Base-by-base conservation (phyloP, 192 early-diverging fungal species). In the Coemansia umbellata region DNA sequence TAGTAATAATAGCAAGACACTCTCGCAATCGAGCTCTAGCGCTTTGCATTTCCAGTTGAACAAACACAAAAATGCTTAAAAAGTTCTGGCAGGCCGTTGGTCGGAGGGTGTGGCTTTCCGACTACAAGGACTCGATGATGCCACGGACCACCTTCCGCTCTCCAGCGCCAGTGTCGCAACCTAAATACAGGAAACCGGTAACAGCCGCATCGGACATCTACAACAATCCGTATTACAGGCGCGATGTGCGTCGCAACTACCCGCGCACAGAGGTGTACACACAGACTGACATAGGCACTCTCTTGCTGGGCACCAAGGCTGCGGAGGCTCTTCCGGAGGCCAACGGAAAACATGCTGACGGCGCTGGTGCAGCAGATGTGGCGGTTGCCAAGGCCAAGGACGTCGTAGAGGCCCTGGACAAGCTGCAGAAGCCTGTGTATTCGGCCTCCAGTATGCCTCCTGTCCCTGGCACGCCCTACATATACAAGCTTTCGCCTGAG, bases 191-290 rank as follows among this genome's bases (percentile, higher is more conserved):
- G 74, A 56, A 75, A 76, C 60, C 78, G 67, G 22, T 78, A 42
- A 73, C 85, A 0, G 52, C 80, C 3, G 81, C 81, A 43, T 85
- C 82, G 50, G 80, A 80, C 47, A 73, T 97, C 24, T 81, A 81
- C 47, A 80, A 87, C 67, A 93, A 95, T 82, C 84, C 84, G 54
- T 98, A 98, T 80, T 95, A 80, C 71, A 83, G 85, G 64, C 89
- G 93, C 41, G 95, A 98, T 72, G 79, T 80, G 54, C 84, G 95
- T 60, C 86, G 95, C 66, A 87, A 90, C 73, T 95, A 90, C 72
- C 95, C 95, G 44, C 87, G 87, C 49, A 80, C 89, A 5, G 85
- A 85, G 36, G 82, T 90, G 11, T 94, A 90, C 57, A 87, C 84
- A 18, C 84, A 87, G 64, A 58, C 85, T 21, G 89, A 94, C 50